Percentiles rank a stretch among this genome's conserved stretches.
Conservation (phyloP, 805 yeast genomes). For the Danielia oregonensis region DNA sequence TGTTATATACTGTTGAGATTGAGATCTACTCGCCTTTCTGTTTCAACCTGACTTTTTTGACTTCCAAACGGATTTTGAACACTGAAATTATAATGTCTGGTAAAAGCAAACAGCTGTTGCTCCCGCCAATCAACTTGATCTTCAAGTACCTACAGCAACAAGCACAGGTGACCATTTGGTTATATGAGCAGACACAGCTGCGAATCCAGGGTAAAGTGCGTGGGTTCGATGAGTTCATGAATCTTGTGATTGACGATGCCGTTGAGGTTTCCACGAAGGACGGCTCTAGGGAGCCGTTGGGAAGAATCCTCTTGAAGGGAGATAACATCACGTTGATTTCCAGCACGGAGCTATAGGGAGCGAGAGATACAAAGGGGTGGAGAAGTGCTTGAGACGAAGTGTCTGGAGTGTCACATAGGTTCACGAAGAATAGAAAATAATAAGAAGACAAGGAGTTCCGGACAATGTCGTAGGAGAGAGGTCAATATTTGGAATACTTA, state of each 20-base stretch:
- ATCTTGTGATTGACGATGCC: conserved; percentile 59
- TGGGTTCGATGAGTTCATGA: conserved; percentile 98
- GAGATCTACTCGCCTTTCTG: no score
- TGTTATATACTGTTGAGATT: no score
- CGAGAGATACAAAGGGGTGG: not conserved
- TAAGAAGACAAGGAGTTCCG: no score
- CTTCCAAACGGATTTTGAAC: no score
- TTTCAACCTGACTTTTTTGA: no score
- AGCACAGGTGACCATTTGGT: conserved; percentile 77
- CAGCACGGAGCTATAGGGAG: conserved; percentile 27
- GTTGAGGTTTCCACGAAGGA: conserved; percentile 56
- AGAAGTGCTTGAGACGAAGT: not conserved
- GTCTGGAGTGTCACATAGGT: no score
- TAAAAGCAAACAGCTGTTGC: conserved; percentile 37
- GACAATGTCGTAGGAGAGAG: not conserved
- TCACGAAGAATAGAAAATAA: no score
- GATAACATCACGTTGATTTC: conserved; percentile 83
- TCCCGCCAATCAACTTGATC: conserved; percentile 90
- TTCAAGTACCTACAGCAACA: conserved; percentile 85
- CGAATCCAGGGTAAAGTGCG: conserved; percentile 79
- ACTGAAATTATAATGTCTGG: no score
- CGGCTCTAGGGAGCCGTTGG: conserved; percentile 53
- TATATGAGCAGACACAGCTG: conserved; percentile 76
- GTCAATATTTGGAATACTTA: no score
- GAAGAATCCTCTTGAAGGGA: conserved; percentile 82